Conservation (phyloP, 2,329 filamentous ascomycete species). For the Pseudogymnoascus destructans region DNA sequence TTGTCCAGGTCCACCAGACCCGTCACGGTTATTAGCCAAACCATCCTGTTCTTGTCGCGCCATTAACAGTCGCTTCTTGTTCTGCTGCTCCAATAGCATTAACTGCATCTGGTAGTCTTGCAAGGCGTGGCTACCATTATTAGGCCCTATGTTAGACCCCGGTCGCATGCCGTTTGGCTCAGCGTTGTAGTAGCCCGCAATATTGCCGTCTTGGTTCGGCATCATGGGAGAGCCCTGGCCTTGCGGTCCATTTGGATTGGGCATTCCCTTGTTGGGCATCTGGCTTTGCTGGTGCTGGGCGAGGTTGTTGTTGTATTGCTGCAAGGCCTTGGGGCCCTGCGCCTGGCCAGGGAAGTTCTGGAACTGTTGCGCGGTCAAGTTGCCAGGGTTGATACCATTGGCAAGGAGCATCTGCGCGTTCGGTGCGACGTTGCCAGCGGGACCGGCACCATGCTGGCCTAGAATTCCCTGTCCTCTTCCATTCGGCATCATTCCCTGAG, state of each 20-base stretch:
- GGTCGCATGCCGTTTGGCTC: conserved; percentile 45
- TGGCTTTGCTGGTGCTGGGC: conserved; percentile 74
- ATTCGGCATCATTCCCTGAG: conserved; percentile 57
- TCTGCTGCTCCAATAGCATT: conserved; percentile 78
- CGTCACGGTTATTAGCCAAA: conserved; percentile 34
- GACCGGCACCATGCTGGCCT: conserved; percentile 46
- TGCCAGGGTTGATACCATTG: conserved; percentile 63
- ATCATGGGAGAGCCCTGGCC: conserved; percentile 68
- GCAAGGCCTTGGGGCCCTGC: conserved; percentile 40
- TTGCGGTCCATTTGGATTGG: conserved; percentile 59
- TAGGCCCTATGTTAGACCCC: conserved; percentile 28
- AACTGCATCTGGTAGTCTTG: conserved; percentile 86
- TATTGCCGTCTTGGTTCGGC: conserved; percentile 50
- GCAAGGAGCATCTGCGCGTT: conserved; percentile 48
- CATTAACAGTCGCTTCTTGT: conserved; percentile 77
- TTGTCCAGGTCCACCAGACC: conserved; percentile 37
- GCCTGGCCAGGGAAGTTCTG: conserved; percentile 38
- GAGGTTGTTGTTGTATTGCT: conserved; percentile 63
- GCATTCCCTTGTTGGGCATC: conserved; percentile 71
- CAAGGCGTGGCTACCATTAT: conserved; percentile 52
- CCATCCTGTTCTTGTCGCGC: conserved; percentile 64
- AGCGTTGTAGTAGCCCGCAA: conserved; percentile 50
- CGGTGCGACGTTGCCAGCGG: conserved; percentile 33
- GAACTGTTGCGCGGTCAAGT: conserved; percentile 65
- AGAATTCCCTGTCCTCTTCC: conserved; percentile 60